These are phyloP conservation scores for grape (Vitis vinifera) DNA, from an alignment of 164 flowering plant genomes.

Conservation along the genomic window ASM3070453v1 NC_081808.1:3108501-3109000, in stretches of 20 bases:
- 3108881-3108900: too few species aligned
- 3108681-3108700: slow-evolving; percentile 97
- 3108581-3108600: slow-evolving; percentile 79
- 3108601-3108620: slow-evolving; percentile 93
- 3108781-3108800: too few species aligned
- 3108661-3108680: slow-evolving; percentile 89
- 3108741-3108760: background rate
- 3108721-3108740: slow-evolving; percentile 82
- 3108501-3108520: background rate
- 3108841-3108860: too few species aligned
- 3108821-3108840: too few species aligned
- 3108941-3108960: background rate
- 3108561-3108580: background rate
- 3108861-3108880: background rate
- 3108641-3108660: slow-evolving; percentile 99
- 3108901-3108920: too few species aligned
- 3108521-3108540: background rate
- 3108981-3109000: background rate
- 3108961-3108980: background rate
- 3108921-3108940: background rate
- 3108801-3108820: too few species aligned
- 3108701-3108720: slow-evolving; percentile 99
- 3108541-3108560: background rate
- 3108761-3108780: too few species aligned
- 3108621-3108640: slow-evolving; percentile 89